Evolutionary conservation across 2,329 filamentous ascomycete species (phyloP).

Genomic region (Neoarthrinium moseri): DNA sequence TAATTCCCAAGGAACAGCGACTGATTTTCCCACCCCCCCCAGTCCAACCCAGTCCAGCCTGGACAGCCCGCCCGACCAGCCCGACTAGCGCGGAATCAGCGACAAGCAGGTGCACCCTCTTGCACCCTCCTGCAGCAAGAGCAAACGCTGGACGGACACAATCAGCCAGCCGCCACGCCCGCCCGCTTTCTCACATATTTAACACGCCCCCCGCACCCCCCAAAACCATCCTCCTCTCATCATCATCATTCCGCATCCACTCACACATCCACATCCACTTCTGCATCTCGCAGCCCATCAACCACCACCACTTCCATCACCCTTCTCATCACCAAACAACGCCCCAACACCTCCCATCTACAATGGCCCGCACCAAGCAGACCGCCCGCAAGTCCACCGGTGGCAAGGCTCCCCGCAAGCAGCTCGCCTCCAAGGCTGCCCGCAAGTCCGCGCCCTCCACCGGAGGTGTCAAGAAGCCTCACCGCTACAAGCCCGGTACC

Average conservation of each 20-base stretch:
- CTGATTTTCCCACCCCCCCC: no score
- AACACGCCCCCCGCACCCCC: slow-evolving; percentile 26
- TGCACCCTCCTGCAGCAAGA: slow-evolving; percentile 2
- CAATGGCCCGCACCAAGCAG: slow-evolving; percentile 67
- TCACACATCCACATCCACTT: slow-evolving; percentile 27
- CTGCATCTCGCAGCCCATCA: slow-evolving; percentile 17
- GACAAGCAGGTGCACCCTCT: neutral
- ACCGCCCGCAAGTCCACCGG: slow-evolving; percentile 74
- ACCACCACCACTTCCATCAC: slow-evolving; percentile 26
- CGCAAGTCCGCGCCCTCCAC: slow-evolving; percentile 98
- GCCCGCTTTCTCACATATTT: slow-evolving; percentile 25
- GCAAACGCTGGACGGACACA: slow-evolving; percentile 18
- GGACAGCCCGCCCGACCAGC: no score
- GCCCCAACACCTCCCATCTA: slow-evolving; percentile 30
- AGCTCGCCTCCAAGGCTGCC: slow-evolving; percentile 98
- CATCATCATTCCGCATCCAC: slow-evolving; percentile 25
- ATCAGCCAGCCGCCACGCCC: slow-evolving; percentile 23
- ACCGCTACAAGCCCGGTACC: slow-evolving; percentile 87
- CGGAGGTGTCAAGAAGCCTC: slow-evolving; percentile 95
- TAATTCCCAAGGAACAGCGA: slow-evolving; percentile 7
- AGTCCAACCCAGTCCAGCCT: no score
- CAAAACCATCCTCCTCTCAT: slow-evolving; percentile 21
- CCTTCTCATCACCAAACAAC: slow-evolving; percentile 21
- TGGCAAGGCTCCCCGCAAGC: slow-evolving; percentile 85
- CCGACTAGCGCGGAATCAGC: slow-evolving; percentile 8